Evolutionary conservation across 306 rosid genomes (phyloP).

Genomic region (Benincasa hispida): DNA sequence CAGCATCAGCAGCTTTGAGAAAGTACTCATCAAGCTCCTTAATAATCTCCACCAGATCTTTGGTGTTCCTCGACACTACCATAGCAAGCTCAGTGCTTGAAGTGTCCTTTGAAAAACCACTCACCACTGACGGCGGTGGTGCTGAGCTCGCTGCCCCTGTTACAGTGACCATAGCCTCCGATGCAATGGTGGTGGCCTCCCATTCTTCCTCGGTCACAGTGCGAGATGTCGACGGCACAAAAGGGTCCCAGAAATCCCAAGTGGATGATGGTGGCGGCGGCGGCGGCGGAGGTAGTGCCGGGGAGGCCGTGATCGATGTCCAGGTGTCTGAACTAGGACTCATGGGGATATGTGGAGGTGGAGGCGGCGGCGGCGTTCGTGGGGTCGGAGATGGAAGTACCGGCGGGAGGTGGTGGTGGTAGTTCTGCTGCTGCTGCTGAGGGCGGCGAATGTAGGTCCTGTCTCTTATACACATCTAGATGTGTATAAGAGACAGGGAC

Average conservation of each 20-base stretch:
- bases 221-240: slow-evolving; percentile 49
- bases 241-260: slow-evolving; percentile 99
- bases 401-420: slow-evolving; percentile 32
- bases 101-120: slow-evolving; percentile 51
- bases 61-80: slow-evolving; percentile 69
- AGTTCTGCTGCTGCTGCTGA: slow-evolving; percentile 19
- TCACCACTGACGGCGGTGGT: slow-evolving; percentile 42
- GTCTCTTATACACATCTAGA: too few species aligned
- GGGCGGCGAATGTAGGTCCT: too few species aligned
- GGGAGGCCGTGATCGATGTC: slow-evolving; percentile 59
- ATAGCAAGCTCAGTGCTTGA: slow-evolving; percentile 55
- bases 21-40: slow-evolving; percentile 91
- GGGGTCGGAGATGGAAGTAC: slow-evolving; percentile 41
- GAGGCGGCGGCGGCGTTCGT: slow-evolving; percentile 32
- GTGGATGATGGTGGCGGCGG: slow-evolving; percentile 56
- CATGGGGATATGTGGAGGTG: slow-evolving; percentile 47
- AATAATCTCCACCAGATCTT: slow-evolving; percentile 70
- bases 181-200: slow-evolving; percentile 55
- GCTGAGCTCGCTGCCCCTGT: slow-evolving; percentile 38
- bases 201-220: slow-evolving; percentile 68
- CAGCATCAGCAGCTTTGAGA: slow-evolving; percentile 84
- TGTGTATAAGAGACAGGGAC: too few species aligned
- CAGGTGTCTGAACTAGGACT: slow-evolving; percentile 73
- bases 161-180: slow-evolving; percentile 41
- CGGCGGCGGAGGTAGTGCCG: slow-evolving; percentile 49